Evolutionary conservation across 176 grass and related monocot species (phyloP), one percentile per base, ranked within the genome.

Genomic region (Alopecurus myosuroides): DNA sequence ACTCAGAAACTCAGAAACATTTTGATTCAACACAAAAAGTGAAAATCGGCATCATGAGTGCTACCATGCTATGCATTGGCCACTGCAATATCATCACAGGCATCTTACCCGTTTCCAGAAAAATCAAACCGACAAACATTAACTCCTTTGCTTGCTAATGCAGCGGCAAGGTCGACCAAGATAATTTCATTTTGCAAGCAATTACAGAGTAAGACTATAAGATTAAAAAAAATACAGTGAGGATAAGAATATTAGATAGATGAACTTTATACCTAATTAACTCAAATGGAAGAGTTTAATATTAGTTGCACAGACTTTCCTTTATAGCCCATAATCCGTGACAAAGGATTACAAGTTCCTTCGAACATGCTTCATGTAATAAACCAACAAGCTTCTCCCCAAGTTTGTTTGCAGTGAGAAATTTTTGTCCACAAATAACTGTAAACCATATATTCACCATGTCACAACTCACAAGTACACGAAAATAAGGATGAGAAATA

Each of bases 251-350:
- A 12, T 67, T 62, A 50, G 20, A 50, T 2, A 39, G 40, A 3
- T 71, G n/a, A 60, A 36, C 3, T 75, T 2, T 6, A 15, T 49
- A 22, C 40, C 40, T 72, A 41, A 41, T 7, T 37, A 42, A 57
- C 3, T 68, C 14, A 41, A 41, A 72, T 42, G n/a, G n/a, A n/a
- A n/a, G n/a, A n/a, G 44, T 55, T 52, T 52, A 23, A 45, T 20
- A 52, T 12, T 12, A 42, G 28, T 64, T 26, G 42, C n/a, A 63
- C 19, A 33, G 73, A 87, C 77, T 82, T 82, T 81, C 96, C 96
- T 98, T 98, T 49, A 91, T 88, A 80, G 93, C 93, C 71, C 74
- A 82, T 11, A 98, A 94, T 77, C 96, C 96, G 90, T 98, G 96
- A 40, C 91, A 98, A 68, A 94, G 62, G 44, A 95, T 94, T 66